A percentile compares a stretch with the other conserved stretches of the same genome.
These are phyloP conservation scores for Mycothermus thermophilus DNA, from an alignment of 495 filamentous ascomycete species.

Conservation along the genomic window DNA sequence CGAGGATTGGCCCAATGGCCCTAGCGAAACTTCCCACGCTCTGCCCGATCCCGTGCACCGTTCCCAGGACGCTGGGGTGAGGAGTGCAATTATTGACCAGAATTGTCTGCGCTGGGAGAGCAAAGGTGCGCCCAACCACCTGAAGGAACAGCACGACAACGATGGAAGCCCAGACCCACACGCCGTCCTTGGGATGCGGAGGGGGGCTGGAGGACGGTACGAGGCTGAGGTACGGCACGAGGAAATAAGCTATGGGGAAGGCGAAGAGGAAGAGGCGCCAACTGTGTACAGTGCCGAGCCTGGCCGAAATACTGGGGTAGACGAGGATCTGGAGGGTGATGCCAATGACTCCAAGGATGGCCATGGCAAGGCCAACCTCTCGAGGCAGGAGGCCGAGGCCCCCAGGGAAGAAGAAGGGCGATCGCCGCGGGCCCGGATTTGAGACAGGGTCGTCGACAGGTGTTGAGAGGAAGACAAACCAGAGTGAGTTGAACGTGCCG, in stretches of 20 bases:
- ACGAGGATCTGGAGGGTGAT: constrained; percentile 64
- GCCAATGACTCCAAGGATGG: constrained; percentile 63
- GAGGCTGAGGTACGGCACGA: constrained; percentile 59
- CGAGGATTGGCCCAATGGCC: constrained; percentile 60
- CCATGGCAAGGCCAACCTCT: constrained; percentile 62
- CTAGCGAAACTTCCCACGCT: constrained; percentile 55
- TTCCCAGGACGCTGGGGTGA: constrained; percentile 66
- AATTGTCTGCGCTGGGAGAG: constrained; percentile 61
- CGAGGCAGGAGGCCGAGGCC: constrained; percentile 64
- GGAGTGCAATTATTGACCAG: constrained; percentile 75
- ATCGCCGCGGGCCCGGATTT: constrained; percentile 27
- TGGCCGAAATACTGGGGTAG: constrained; percentile 54
- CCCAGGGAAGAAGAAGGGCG: constrained; percentile 65
- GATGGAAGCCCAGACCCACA: constrained; percentile 54
- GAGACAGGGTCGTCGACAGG: constrained; percentile 46
- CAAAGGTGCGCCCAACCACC: constrained; percentile 69
- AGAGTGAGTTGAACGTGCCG: constrained; percentile 72
- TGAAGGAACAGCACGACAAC: constrained; percentile 55
- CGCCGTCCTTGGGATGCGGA: constrained; percentile 49
- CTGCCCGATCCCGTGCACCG: constrained; percentile 70
- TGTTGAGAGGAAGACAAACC: constrained; percentile 74
- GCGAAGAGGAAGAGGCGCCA: constrained; percentile 55
- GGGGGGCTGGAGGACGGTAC: constrained; percentile 48
- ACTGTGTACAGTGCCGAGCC: constrained; percentile 52
- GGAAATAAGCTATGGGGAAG: constrained; percentile 60